phyloP scores from a whole-genome alignment of 768 basidiomycete species.

The Termitomyces heimii region DNA sequence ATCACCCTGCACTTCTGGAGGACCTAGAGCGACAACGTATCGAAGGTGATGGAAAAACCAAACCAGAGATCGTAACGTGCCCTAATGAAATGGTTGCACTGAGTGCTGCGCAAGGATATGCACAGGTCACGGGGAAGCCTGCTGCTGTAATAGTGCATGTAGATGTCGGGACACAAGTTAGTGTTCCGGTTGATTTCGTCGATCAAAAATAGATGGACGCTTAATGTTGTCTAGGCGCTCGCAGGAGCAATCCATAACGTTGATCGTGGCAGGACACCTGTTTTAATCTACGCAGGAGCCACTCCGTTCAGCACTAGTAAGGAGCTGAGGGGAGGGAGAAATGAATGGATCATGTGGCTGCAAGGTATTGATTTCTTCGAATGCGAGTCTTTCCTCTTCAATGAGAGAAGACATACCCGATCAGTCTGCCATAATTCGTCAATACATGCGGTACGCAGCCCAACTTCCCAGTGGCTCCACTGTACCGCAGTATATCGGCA shows the following conservation, averaged over 20 bases:
- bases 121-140: slow-evolving; percentile 57
- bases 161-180: slow-evolving; percentile 62
- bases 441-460: slow-evolving; percentile 66
- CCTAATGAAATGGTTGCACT: slow-evolving; percentile 77
- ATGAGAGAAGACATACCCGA: slow-evolving; percentile 53
- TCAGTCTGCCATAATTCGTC: slow-evolving; percentile 63
- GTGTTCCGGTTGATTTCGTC: slow-evolving; percentile 5
- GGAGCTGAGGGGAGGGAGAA: slow-evolving; percentile 57
- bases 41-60: slow-evolving; percentile 27
- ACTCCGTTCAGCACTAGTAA: slow-evolving; percentile 52
- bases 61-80: slow-evolving; percentile 54
- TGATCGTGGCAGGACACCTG: slow-evolving; percentile 52
- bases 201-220: background rate
- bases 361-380: slow-evolving; percentile 38
- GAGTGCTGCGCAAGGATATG: slow-evolving; percentile 67
- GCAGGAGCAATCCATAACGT: slow-evolving; percentile 73
- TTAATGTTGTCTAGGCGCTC: slow-evolving; percentile 37
- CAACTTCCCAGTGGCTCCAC: slow-evolving; percentile 54
- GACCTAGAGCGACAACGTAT: slow-evolving; percentile 55
- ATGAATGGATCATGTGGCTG: slow-evolving; percentile 72
- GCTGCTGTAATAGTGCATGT: slow-evolving; percentile 74
- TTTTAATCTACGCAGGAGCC: slow-evolving; percentile 69
- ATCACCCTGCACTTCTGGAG: slow-evolving; percentile 68
- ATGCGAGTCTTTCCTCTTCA: background rate
- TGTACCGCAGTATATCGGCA: slow-evolving; percentile 42